These are phyloP conservation scores for Acer campestre DNA, from an alignment of 345 rosid species.

Conservation along the genomic window DNA sequence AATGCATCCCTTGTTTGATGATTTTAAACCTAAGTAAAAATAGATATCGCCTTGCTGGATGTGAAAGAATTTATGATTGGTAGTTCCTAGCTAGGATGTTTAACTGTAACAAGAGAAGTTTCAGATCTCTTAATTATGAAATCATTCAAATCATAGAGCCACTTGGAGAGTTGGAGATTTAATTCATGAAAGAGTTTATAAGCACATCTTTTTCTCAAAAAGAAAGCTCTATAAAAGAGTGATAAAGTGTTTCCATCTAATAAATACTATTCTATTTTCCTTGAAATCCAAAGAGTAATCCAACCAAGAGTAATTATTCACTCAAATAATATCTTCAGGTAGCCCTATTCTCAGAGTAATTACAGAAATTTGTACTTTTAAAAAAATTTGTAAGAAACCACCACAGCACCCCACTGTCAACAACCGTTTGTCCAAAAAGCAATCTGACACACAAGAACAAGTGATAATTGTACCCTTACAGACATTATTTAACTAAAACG, in stretches of 20 bases:
- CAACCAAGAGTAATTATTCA: background rate
- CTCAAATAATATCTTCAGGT: background rate
- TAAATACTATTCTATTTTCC: background rate
- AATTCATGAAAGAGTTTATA: slow-evolving; percentile 2
- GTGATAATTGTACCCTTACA: no score
- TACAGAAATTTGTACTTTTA: background rate
- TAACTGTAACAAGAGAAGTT: background rate
- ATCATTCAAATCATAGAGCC: background rate
- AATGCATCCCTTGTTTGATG: no score
- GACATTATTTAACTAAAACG: no score
- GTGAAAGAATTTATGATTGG: background rate
- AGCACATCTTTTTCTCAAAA: background rate
- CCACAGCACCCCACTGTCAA: background rate
- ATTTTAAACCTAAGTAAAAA: no score
- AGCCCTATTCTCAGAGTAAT: slow-evolving; percentile 1
- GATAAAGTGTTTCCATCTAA: background rate
- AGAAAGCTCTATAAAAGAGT: background rate
- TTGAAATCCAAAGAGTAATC: background rate
- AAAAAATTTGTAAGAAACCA: background rate
- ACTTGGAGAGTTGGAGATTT: background rate
- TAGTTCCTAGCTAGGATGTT: background rate
- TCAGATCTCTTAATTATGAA: background rate
- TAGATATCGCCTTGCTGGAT: no score
- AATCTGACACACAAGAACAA: background rate
- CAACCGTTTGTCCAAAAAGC: background rate